These are phyloP conservation scores for Drechmeria coniospora DNA, from an alignment of 2,329 filamentous ascomycete genomes.

Conservation along the genomic window DNA sequence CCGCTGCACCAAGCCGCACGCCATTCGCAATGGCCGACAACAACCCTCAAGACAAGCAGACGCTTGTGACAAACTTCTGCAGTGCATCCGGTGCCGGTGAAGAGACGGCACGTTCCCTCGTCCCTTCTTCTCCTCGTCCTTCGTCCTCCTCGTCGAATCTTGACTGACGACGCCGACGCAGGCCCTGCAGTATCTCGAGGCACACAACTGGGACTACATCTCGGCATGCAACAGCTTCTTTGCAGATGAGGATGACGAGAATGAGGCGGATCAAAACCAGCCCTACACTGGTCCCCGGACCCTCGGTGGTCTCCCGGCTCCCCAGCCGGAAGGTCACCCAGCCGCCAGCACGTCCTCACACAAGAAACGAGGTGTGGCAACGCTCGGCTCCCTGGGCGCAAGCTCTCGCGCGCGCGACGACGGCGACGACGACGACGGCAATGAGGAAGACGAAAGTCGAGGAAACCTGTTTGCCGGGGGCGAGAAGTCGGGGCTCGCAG, in stretches of 20 bases:
- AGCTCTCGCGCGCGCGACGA: slow-evolving; percentile 34
- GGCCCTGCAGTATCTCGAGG: slow-evolving; percentile 52
- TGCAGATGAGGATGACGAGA: slow-evolving; percentile 35
- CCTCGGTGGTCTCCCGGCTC: slow-evolving; percentile 45
- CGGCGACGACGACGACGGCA: slow-evolving; percentile 43
- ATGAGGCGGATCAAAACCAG: slow-evolving; percentile 16
- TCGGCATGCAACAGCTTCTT: slow-evolving; percentile 47
- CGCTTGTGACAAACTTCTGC: slow-evolving; percentile 14
- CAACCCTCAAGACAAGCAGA: slow-evolving; percentile 8
- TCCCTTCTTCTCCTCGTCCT: neutral
- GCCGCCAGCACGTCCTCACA: slow-evolving; percentile 20
- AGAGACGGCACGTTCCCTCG: slow-evolving; percentile 11
- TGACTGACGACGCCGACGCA: slow-evolving; percentile 16
- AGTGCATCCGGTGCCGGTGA: slow-evolving; percentile 11
- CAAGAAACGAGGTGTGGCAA: slow-evolving; percentile 48
- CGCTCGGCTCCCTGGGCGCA: slow-evolving; percentile 39
- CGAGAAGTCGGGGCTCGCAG: slow-evolving; percentile 63
- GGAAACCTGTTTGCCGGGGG: slow-evolving; percentile 69
- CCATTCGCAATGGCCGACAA: slow-evolving; percentile 14
- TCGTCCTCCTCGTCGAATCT: neutral
- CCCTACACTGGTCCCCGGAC: slow-evolving; percentile 46
- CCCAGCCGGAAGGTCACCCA: slow-evolving; percentile 19
- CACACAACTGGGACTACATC: slow-evolving; percentile 9
- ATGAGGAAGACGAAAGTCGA: slow-evolving; percentile 41
- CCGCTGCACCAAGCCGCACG: neutral